Conservation (phyloP, 148 eudicot species). For the Silene conica region DNA sequence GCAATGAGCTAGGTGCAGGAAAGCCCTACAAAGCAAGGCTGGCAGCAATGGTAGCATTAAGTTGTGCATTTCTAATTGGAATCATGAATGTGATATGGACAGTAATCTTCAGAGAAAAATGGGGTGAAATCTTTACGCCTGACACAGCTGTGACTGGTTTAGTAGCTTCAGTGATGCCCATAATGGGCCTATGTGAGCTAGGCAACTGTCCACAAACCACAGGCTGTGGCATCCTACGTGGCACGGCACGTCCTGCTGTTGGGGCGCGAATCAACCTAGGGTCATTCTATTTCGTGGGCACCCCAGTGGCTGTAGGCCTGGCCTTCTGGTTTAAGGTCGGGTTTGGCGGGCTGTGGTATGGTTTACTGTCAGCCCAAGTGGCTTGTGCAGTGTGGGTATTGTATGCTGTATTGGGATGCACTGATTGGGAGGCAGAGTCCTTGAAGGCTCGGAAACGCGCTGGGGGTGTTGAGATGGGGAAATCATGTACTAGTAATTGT, state of each 20-base stretch:
- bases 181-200: conserved; percentile 86
- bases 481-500: background rate
- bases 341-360: conserved; percentile 85
- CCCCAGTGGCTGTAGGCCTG: conserved; percentile 74
- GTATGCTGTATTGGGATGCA: conserved; percentile 47
- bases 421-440: conserved; percentile 84
- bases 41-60: conserved; percentile 79
- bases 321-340: conserved; percentile 60
- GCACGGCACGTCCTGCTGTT: conserved; percentile 74
- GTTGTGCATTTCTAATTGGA: conserved; percentile 67
- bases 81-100: conserved; percentile 69
- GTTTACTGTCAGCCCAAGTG: conserved; percentile 78
- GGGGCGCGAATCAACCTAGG: conserved; percentile 84
- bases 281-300: conserved; percentile 84
- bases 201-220: conserved; percentile 98
- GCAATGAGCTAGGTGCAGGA: conserved; percentile 92
- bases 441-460: conserved; percentile 49
- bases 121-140: conserved; percentile 70
- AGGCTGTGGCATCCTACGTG: conserved; percentile 91
- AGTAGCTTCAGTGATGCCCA: conserved; percentile 80
- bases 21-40: conserved; percentile 84
- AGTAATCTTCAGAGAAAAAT: conserved; percentile 48
- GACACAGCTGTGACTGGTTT: conserved; percentile 50
- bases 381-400: conserved; percentile 62
- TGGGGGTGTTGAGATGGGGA: conserved; percentile 33